These are phyloP conservation scores for Blastobotrys robertii DNA, from an alignment of 805 yeast genomes.

Conservation along the genomic window DNA sequence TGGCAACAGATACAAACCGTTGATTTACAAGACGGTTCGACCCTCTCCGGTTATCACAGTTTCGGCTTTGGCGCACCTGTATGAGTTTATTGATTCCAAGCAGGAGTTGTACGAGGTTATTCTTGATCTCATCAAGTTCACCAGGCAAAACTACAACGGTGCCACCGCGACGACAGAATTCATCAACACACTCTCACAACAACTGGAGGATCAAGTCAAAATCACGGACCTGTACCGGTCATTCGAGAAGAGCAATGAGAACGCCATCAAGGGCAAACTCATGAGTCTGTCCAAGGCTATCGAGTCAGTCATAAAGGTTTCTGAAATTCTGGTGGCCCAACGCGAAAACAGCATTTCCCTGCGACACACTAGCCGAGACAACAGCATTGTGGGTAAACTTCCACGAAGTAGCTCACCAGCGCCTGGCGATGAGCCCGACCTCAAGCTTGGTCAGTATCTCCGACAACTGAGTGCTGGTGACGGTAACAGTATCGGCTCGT, in stretches of 20 bases:
- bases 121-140: slow-evolving; percentile 1
- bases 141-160: background rate
- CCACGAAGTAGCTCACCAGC: too few relatives aligned
- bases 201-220: slow-evolving; percentile 9
- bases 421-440: too few relatives aligned
- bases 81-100: slow-evolving; percentile 62
- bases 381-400: too few relatives aligned
- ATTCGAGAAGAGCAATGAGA: slow-evolving; percentile 9
- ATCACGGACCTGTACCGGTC: slow-evolving; percentile 12
- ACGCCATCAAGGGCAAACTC: slow-evolving; percentile 8
- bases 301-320: too few relatives aligned
- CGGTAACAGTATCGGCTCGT: background rate
- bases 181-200: slow-evolving; percentile 12
- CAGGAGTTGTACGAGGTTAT: slow-evolving; percentile 48
- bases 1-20: slow-evolving; percentile 7
- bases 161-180: slow-evolving; percentile 10
- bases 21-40: slow-evolving; percentile 3
- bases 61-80: slow-evolving; percentile 21
- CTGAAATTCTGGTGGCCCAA: background rate
- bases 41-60: background rate
- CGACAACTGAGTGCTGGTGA: background rate
- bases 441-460: background rate
- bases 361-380: background rate
- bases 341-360: background rate
- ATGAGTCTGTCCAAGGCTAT: too few relatives aligned